phyloP scores from a whole-genome alignment of 192 early-diverging fungal genomes.

The Ramicandelaber brevisporus region DNA sequence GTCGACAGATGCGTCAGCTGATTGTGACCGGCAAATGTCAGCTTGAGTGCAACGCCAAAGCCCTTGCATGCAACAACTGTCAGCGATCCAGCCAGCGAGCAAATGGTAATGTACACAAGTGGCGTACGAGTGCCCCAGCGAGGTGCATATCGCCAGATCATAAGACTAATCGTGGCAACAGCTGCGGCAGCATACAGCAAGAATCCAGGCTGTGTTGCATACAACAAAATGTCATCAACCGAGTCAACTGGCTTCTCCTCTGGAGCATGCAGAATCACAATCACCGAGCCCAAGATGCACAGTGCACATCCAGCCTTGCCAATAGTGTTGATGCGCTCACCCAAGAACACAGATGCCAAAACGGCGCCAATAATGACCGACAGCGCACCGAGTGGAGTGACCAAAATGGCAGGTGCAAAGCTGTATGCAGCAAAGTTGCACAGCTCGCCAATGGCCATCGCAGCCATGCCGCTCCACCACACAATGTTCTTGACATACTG shows the following conservation, averaged over 20 bases:
- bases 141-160: constrained; percentile 65
- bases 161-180: constrained; percentile 26
- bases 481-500: constrained; percentile 63
- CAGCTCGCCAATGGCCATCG: constrained; percentile 81
- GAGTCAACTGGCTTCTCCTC: constrained; percentile 53
- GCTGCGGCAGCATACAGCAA: constrained; percentile 51
- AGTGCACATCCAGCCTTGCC: constrained; percentile 78
- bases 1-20: constrained; percentile 77
- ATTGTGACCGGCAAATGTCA: constrained; percentile 81
- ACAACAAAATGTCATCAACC: constrained; percentile 59
- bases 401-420: constrained; percentile 85
- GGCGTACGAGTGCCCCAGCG: constrained; percentile 52
- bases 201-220: constrained; percentile 61
- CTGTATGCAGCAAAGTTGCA: constrained; percentile 91
- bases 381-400: constrained; percentile 78
- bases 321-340: constrained; percentile 53
- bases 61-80: constrained; percentile 83
- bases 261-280: constrained; percentile 70
- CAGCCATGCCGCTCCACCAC: constrained; percentile 73
- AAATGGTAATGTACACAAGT: constrained; percentile 81
- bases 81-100: constrained; percentile 86
- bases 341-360: constrained; percentile 63
- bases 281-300: constrained; percentile 65
- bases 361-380: constrained; percentile 77
- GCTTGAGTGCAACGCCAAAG: constrained; percentile 73